phyloP scores from a whole-genome alignment of 2,329 filamentous ascomycete genomes.

The Chrysosporium queenslandicum region DNA sequence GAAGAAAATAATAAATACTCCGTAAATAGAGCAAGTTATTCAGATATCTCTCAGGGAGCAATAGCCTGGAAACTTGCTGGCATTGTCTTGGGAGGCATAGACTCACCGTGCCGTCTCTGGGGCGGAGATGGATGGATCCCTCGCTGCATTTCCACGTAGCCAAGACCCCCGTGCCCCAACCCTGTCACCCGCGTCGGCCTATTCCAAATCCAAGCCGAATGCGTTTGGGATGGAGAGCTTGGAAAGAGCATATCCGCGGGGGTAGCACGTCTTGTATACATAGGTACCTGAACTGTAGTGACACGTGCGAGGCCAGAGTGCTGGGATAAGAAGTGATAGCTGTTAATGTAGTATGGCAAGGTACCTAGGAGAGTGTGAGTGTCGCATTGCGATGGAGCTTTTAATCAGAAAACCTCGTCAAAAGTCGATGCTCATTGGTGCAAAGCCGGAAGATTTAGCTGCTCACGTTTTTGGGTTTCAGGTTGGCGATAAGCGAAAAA shows the following conservation, averaged over 20 bases:
- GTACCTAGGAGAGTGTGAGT: neutral
- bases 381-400: slow-evolving; percentile 14
- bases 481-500: slow-evolving; percentile 14
- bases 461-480: slow-evolving; percentile 12
- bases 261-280: neutral
- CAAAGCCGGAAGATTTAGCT: slow-evolving; percentile 3
- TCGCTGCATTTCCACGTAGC: neutral
- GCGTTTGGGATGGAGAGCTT: neutral
- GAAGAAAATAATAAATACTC: too few relatives aligned
- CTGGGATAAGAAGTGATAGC: neutral
- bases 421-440: slow-evolving; percentile 14
- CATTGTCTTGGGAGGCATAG: neutral
- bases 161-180: neutral
- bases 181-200: neutral
- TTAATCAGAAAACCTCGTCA: slow-evolving; percentile 15
- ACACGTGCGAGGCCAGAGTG: neutral
- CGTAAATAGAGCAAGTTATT: too few relatives aligned
- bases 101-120: neutral
- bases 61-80: neutral
- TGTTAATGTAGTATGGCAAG: slow-evolving; percentile 1
- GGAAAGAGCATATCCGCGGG: neutral
- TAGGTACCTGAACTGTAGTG: neutral
- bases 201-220: neutral
- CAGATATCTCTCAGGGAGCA: too few relatives aligned
- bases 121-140: neutral